These are phyloP conservation scores for Suhomyces sp. DNA, from an alignment of 805 yeast species.

Conservation along the genomic window DNA sequence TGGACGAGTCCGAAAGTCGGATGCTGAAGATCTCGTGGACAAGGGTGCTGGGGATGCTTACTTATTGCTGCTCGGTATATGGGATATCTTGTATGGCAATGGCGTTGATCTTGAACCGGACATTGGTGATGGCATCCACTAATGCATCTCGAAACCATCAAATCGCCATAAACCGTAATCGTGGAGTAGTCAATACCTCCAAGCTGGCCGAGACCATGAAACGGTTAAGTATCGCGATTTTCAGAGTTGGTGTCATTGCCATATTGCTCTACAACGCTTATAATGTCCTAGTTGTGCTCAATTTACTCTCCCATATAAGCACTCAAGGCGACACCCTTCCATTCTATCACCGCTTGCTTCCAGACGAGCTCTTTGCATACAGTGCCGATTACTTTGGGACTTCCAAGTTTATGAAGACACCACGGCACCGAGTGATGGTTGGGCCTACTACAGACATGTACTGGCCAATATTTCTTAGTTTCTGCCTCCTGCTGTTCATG, in stretches of 20 bases:
- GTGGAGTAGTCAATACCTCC: conserved; percentile 9
- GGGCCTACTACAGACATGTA: conserved; percentile 53
- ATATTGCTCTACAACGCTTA: conserved; percentile 23
- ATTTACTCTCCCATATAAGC: conserved; percentile 20
- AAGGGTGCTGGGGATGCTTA: conserved; percentile 20
- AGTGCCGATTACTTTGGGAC: conserved; percentile 17
- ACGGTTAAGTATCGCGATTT: conserved; percentile 17
- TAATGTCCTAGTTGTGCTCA: conserved; percentile 31
- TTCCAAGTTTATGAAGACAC: conserved; percentile 30
- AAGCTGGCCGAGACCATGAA: conserved; percentile 18
- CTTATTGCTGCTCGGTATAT: conserved; percentile 35
- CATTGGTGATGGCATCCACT: conserved; percentile 37
- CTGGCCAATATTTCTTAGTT: conserved; percentile 56
- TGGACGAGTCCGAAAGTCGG: conserved; percentile 9
- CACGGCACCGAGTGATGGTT: conserved; percentile 25
- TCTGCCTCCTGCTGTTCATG: conserved; percentile 60
- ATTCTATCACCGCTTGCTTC: conserved; percentile 13
- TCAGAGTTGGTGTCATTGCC: conserved; percentile 28
- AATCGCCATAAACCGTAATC: conserved; percentile 14
- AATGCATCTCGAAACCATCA: conserved; percentile 24
- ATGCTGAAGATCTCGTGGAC: conserved; percentile 7
- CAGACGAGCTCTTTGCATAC: conserved; percentile 23
- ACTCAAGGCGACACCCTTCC: conserved; percentile 3
- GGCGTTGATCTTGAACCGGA: conserved; percentile 38
- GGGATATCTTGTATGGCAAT: conserved; percentile 37